Evolutionary conservation across 352 stramenopile genomes (phyloP), one percentile per base, ranked within the genome.

Genomic region (Globisporangium okanoganense): DNA sequence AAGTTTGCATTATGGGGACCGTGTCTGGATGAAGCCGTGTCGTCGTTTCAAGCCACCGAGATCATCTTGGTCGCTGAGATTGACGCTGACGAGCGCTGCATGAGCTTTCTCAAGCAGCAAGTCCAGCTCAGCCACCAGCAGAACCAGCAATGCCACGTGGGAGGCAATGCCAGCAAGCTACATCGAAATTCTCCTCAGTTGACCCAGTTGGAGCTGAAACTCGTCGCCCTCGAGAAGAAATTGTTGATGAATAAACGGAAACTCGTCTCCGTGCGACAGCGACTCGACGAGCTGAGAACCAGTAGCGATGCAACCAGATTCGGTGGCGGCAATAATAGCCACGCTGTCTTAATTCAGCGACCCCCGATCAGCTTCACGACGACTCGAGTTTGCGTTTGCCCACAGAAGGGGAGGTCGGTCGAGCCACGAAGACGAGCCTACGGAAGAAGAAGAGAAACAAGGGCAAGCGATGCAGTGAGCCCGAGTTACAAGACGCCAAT

Each of bases 41-140:
- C 61, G 10, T 60, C 69, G 13, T 78, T 79, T 61, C 43, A 78
- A 61, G 64, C 62, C 14, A 73, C 52, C 7, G 60, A 70, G 31
- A 78, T 71, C 41, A 76, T 82, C 35, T 50, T 82, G 29, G 43
- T 62, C 3, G 71, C 72, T 9, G 73, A 79, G 51, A 75, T 82
- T 29, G 73, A 74, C 2, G 67, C 71, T 1, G 73, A 82, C 33
- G 64, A 77, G 43, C 53, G 56, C 3, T 82, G 71, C 51, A 63
- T 66, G 27, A 60, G 27, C 16, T 68, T 76, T 25, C 73, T 82
- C 45, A 49, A 56, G 6, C 64, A 73, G 9, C 57, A 62, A 18
- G 13, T 73, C 14, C 62, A 64, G 5, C 35, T 66, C 10, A 41
- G 8, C 18, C 14, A n/a, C 13, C 29, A 55, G n/a, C 49, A 55